Evolutionary conservation across 2,329 filamentous ascomycete species (phyloP), one percentile per base, ranked within the genome.

Genomic region (Calonectria honghensis): DNA sequence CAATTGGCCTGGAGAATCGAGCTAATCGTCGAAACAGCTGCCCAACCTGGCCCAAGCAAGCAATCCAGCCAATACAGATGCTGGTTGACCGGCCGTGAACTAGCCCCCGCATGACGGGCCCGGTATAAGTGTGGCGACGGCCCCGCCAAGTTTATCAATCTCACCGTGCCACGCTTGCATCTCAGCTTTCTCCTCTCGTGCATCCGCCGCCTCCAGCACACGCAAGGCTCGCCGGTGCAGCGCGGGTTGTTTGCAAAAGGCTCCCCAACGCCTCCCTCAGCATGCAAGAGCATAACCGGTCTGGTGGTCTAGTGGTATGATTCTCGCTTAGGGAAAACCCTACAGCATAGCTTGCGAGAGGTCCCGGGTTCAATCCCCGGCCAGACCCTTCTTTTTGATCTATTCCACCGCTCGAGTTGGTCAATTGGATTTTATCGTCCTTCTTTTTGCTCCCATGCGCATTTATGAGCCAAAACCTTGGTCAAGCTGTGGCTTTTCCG

Each of bases 221-320:
- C 9, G 6, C n/a, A 24, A 48, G 10, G 4, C 41, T 48, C 11
- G 2, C 45, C 45, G 45, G 6, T 10, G 1, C 45, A 0, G 18
- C 14, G 20, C 45, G 45, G 3, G n/a, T 10, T 48, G 45, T 48
- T n/a, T 24, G 45, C 4, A 48, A 48, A 48, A 48, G 45, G 9
- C 45, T 48, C 45, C 45, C 45, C 20, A 48, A 14, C n/a, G 20
- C 20, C n/a, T 24, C 45, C 3, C 0, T 13, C 45, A 48, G 45
- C 20, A 48, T 48, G 45, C 45, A 48, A 48, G 20, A 48, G 45
- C 45, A 48, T 48, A 48, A 10, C 6, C 27, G 86, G 85, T 86
- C 85, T 86, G 86, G 84, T 91, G 89, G 90, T 91, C 90, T 91
- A 91, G 90, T 89, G 91, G 90, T 92, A 92, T 92, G 90, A 92